These are phyloP conservation scores for Globisporangium iwayamae DNA, from an alignment of 352 stramenopile genomes.

Conservation along the genomic window DNA sequence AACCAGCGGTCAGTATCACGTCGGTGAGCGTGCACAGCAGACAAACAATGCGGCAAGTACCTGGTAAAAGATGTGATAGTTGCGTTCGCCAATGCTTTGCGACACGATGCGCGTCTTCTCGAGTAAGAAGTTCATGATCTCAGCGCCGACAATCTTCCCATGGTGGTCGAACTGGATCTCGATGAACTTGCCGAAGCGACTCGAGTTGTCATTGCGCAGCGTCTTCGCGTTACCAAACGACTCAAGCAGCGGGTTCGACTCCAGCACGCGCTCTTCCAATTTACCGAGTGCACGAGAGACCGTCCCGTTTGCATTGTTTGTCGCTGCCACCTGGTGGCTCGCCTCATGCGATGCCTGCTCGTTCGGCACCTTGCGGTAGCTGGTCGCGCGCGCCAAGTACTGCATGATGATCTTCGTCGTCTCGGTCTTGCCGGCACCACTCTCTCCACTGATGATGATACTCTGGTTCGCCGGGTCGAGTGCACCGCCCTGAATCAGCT, in stretches of 20 bases:
- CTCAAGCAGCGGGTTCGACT: constrained; percentile 87
- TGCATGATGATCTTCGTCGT: constrained; percentile 93
- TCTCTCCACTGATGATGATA: constrained; percentile 93
- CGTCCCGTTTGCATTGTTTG: constrained; percentile 55
- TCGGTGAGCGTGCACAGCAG: not conserved
- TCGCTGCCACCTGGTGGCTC: constrained; percentile 47
- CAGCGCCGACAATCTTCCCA: constrained; percentile 86
- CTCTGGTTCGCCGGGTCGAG: constrained; percentile 85
- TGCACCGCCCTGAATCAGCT: constrained; percentile 82
- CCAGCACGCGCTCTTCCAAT: constrained; percentile 82
- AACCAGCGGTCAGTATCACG: not conserved
- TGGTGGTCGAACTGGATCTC: constrained; percentile 95
- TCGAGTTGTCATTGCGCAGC: constrained; percentile 96
- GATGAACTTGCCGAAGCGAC: constrained; percentile 97
- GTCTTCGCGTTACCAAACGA: constrained; percentile 93
- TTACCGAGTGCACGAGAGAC: constrained; percentile 90
- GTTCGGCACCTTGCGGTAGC: constrained; percentile 51
- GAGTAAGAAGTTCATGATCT: constrained; percentile 90
- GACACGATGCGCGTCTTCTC: constrained; percentile 91
- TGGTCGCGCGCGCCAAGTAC: constrained; percentile 78
- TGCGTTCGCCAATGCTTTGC: constrained; percentile 90
- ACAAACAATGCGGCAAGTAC: constrained; percentile 25
- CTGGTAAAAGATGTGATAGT: constrained; percentile 99
- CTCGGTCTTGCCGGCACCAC: constrained; percentile 88
- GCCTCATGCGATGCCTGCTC: constrained; percentile 24